A percentile compares a stretch with the other conserved stretches of the same genome.
phyloP scores from a whole-genome alignment of 2,329 filamentous ascomycete species.

The Acarospora socialis region DNA sequence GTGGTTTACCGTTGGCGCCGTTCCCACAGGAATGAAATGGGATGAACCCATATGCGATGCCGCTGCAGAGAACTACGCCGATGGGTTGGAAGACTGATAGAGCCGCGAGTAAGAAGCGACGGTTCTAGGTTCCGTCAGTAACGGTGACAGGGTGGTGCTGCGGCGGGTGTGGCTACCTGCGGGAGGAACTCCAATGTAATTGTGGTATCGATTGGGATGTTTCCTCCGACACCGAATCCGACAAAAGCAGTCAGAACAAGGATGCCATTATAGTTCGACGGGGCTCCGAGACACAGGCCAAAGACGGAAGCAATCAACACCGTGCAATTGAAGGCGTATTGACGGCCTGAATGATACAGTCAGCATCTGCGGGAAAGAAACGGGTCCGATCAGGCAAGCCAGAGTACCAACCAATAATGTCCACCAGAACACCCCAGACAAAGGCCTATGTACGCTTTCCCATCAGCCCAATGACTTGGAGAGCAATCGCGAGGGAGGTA shows the following conservation, averaged over 20 bases:
- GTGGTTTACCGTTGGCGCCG: slow-evolving; percentile 30
- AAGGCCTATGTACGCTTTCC: slow-evolving; percentile 25
- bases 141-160: not conserved
- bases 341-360: slow-evolving; percentile 25
- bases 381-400: not conserved
- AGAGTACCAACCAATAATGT: slow-evolving; percentile 31
- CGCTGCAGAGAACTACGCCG: slow-evolving; percentile 37
- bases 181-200: slow-evolving; percentile 44
- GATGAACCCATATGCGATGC: slow-evolving; percentile 40
- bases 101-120: slow-evolving; percentile 37
- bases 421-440: slow-evolving; percentile 41
- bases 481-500: not conserved
- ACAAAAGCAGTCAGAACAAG: slow-evolving; percentile 40
- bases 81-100: slow-evolving; percentile 43
- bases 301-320: slow-evolving; percentile 41
- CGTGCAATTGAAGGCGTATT: slow-evolving; percentile 45
- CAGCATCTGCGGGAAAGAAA: slow-evolving; percentile 1
- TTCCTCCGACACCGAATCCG: slow-evolving; percentile 23
- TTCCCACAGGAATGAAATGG: slow-evolving; percentile 39
- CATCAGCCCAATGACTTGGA: not conserved
- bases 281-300: slow-evolving; percentile 37
- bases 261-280: slow-evolving; percentile 36
- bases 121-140: slow-evolving; percentile 21
- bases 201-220: slow-evolving; percentile 24
- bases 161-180: slow-evolving; percentile 4